These are phyloP conservation scores for Solioccasus polychromus DNA, from an alignment of 768 basidiomycete species.

Conservation along the genomic window DNA sequence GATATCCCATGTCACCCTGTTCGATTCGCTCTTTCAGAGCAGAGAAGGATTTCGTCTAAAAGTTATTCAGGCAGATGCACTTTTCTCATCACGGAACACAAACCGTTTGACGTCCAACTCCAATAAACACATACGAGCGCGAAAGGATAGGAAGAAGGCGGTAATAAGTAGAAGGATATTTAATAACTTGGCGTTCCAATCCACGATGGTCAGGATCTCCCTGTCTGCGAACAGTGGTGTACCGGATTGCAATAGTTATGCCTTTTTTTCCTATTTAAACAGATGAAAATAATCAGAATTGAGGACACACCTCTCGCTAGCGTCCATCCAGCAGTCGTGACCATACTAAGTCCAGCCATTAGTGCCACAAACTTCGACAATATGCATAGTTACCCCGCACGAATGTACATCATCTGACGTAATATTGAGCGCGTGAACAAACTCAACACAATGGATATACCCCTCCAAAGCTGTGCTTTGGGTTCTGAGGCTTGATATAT, in stretches of 20 bases:
- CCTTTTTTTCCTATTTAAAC: slow-evolving; percentile 42
- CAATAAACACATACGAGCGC: slow-evolving; percentile 66
- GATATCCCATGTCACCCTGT: slow-evolving; percentile 54
- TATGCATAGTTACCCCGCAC: slow-evolving; percentile 45
- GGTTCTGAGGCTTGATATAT: slow-evolving; percentile 67
- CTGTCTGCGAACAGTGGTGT: slow-evolving; percentile 70
- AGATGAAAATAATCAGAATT: neutral
- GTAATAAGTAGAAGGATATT: slow-evolving; percentile 70
- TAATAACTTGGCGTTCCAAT: slow-evolving; percentile 64
- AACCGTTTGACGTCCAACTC: slow-evolving; percentile 59
- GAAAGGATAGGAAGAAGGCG: slow-evolving; percentile 71
- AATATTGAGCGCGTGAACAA: neutral
- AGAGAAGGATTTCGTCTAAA: slow-evolving; percentile 49
- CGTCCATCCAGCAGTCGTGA: slow-evolving; percentile 55
- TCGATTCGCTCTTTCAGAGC: slow-evolving; percentile 47
- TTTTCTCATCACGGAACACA: slow-evolving; percentile 13
- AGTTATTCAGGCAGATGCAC: neutral
- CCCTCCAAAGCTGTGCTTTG: slow-evolving; percentile 73
- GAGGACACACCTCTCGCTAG: slow-evolving; percentile 56
- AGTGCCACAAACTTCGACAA: neutral
- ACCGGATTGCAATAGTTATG: slow-evolving; percentile 59
- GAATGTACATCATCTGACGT: slow-evolving; percentile 68
- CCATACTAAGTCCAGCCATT: slow-evolving; percentile 47
- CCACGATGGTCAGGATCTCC: slow-evolving; percentile 50
- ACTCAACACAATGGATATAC: slow-evolving; percentile 37